phyloP scores from a whole-genome alignment of 768 basidiomycete genomes.

The Termitomyces bulborhizus region DNA sequence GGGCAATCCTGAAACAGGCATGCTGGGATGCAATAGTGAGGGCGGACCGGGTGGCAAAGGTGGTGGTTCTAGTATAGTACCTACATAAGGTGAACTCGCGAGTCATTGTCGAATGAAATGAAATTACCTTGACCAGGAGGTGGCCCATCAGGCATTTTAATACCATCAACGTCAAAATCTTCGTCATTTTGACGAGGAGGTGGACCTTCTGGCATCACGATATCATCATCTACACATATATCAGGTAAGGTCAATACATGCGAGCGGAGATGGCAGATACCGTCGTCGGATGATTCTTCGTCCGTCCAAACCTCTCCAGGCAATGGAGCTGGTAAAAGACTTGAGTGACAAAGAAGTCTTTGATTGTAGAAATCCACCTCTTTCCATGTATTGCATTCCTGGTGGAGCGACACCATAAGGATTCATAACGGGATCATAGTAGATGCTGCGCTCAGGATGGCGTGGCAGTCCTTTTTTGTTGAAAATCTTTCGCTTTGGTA shows the following conservation, averaged over 20 bases:
- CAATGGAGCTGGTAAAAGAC: conserved; percentile 38
- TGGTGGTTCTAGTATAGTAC: background rate
- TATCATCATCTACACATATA: conserved; percentile 38
- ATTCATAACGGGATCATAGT: conserved; percentile 92
- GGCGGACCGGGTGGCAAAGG: conserved; percentile 9
- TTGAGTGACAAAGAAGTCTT: background rate
- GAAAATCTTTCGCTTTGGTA: conserved; percentile 60
- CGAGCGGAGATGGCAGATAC: conserved; percentile 10
- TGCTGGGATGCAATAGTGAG: conserved; percentile 21
- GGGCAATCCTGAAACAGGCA: conserved; percentile 3
- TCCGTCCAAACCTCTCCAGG: conserved; percentile 62
- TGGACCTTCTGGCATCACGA: conserved; percentile 58
- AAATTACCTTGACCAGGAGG: conserved; percentile 37
- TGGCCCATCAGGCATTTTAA: conserved; percentile 83
- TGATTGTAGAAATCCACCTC: conserved; percentile 52
- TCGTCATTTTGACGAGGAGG: conserved; percentile 47
- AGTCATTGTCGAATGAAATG: background rate
- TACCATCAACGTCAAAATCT: conserved; percentile 69
- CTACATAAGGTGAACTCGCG: background rate
- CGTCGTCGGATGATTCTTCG: conserved; percentile 46
- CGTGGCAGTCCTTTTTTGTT: conserved; percentile 79
- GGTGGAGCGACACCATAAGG: conserved; percentile 92
- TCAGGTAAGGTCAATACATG: background rate
- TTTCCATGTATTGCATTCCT: conserved; percentile 92
- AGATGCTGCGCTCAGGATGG: conserved; percentile 88